phyloP scores from a whole-genome alignment of 202 grass and related monocot genomes.

The Setaria viridis region DNA sequence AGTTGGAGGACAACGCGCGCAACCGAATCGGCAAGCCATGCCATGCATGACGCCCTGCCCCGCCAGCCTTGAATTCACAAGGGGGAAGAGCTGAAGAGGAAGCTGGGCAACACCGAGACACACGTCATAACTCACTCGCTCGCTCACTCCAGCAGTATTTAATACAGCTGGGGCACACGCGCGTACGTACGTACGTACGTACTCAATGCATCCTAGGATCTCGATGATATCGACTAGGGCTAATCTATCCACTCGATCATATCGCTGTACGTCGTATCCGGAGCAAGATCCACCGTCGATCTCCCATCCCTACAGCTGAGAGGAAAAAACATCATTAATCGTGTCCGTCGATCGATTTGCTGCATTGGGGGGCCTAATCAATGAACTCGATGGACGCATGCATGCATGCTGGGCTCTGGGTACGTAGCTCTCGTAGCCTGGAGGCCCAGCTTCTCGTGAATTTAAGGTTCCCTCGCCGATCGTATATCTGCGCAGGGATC shows the following conservation, averaged over 20 bases:
- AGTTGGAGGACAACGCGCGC: background rate
- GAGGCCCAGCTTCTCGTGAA: conserved; percentile 22
- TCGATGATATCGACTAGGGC: background rate
- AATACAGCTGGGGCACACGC: background rate
- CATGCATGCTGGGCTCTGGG: background rate
- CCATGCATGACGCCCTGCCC: conserved; percentile 43
- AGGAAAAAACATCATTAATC: background rate
- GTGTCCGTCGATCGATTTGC: background rate
- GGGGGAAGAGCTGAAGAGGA: background rate
- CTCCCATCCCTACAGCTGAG: background rate
- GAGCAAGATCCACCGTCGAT: background rate
- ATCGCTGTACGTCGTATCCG: background rate
- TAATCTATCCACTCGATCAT: conserved; percentile 7
- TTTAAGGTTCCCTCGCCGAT: conserved; percentile 13
- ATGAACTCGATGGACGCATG: conserved; percentile 42
- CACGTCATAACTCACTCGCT: background rate
- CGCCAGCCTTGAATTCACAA: conserved; percentile 27
- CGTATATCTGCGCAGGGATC: background rate
- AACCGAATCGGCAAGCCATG: conserved; percentile 53
- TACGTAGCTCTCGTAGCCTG: background rate
- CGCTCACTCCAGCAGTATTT: background rate
- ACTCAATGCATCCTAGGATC: background rate
- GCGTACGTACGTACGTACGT: background rate
- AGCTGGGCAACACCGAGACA: background rate
- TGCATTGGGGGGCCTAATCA: conserved; percentile 6